Conservation (phyloP, 306 rosid genomes). For the Malus asiatica region DNA sequence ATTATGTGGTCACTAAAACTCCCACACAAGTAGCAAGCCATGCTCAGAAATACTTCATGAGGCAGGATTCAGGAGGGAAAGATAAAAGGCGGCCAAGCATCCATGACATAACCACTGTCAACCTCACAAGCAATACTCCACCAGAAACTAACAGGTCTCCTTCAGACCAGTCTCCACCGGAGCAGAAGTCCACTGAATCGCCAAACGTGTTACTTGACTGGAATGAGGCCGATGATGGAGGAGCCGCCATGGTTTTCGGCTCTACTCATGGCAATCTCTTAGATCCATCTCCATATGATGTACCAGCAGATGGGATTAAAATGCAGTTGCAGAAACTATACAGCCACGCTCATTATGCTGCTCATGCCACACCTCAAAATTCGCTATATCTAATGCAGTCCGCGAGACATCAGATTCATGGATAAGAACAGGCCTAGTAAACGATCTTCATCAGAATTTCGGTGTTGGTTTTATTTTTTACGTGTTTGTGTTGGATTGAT, state of each 20-base stretch:
- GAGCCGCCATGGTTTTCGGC: slow-evolving; percentile 40
- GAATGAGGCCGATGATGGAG: slow-evolving; percentile 33
- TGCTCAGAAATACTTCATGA: slow-evolving; percentile 82
- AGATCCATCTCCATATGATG: slow-evolving; percentile 38
- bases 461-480: not conserved
- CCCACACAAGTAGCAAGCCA: slow-evolving; percentile 64
- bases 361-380: slow-evolving; percentile 33
- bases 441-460: slow-evolving; percentile 19
- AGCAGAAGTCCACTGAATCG: slow-evolving; percentile 30
- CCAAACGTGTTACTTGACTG: slow-evolving; percentile 31
- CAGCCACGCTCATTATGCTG: slow-evolving; percentile 42
- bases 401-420: slow-evolving; percentile 40
- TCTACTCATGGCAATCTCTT: slow-evolving; percentile 37
- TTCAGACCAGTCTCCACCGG: slow-evolving; percentile 32
- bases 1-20: slow-evolving; percentile 54
- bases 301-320: slow-evolving; percentile 31
- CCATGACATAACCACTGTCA: slow-evolving; percentile 81
- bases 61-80: slow-evolving; percentile 79
- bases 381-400: slow-evolving; percentile 33
- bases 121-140: slow-evolving; percentile 41
- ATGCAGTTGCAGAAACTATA: slow-evolving; percentile 40
- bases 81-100: slow-evolving; percentile 90
- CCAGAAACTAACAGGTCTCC: slow-evolving; percentile 32
- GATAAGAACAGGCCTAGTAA: slow-evolving; percentile 27
- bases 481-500: slow-evolving; percentile 26